These are phyloP conservation scores for Sarcodon sp. DNA, from an alignment of 768 basidiomycete genomes.

Conservation along the genomic window DNA sequence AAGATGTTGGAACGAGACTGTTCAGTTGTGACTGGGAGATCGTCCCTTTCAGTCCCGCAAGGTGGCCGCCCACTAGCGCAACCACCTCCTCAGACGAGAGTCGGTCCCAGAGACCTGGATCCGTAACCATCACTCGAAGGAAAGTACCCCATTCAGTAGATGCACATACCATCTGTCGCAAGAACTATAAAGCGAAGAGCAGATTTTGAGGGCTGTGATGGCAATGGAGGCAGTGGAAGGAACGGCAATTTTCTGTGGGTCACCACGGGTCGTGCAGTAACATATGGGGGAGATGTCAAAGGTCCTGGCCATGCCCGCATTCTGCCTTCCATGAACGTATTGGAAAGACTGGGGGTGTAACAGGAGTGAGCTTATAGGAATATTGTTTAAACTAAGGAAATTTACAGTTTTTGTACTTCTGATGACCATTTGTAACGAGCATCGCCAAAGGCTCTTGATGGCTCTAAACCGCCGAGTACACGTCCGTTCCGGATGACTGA, in stretches of 20 bases:
- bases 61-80: slow-evolving; percentile 71
- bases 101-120: slow-evolving; percentile 26
- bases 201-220: slow-evolving; percentile 16
- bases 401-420: slow-evolving; percentile 59
- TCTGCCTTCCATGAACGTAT: slow-evolving; percentile 56
- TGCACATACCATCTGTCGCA: slow-evolving; percentile 54
- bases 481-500: slow-evolving; percentile 71
- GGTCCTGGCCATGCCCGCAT: slow-evolving; percentile 46
- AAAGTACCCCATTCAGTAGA: background rate
- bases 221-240: slow-evolving; percentile 19
- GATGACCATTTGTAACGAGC: slow-evolving; percentile 82
- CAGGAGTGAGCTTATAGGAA: background rate
- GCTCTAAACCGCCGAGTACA: slow-evolving; percentile 80
- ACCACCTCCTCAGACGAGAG: slow-evolving; percentile 74
- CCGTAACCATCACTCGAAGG: background rate
- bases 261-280: slow-evolving; percentile 73
- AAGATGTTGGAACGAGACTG: slow-evolving; percentile 38
- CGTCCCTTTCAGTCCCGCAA: slow-evolving; percentile 56
- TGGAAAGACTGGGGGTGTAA: slow-evolving; percentile 30
- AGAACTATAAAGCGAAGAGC: slow-evolving; percentile 70
- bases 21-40: slow-evolving; percentile 48
- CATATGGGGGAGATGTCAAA: slow-evolving; percentile 88
- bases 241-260: slow-evolving; percentile 62
- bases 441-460: slow-evolving; percentile 80
- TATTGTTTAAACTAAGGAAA: background rate